Percentiles rank a stretch among this genome's conserved stretches.
These are phyloP conservation scores for Penicillium parvum DNA, from an alignment of 495 filamentous ascomycete genomes.

Conservation along the genomic window DNA sequence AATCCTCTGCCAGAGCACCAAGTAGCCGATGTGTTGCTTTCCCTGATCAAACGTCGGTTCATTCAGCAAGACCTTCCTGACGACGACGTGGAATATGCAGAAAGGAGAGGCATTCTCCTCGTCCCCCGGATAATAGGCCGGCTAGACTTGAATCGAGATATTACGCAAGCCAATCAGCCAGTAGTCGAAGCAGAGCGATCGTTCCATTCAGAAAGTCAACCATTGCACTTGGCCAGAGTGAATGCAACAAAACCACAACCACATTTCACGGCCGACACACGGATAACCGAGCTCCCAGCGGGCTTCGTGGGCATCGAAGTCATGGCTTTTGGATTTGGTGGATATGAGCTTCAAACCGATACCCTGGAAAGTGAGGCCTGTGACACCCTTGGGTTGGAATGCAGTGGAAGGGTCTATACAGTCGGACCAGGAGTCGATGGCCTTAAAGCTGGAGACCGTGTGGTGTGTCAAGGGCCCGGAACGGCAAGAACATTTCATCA, in stretches of 20 bases:
- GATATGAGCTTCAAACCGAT: constrained; percentile 21
- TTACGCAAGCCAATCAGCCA: constrained; percentile 1
- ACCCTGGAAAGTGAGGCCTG: no score
- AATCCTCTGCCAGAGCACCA: neutral
- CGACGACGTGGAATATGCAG: constrained; percentile 24
- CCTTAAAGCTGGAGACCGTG: constrained; percentile 44
- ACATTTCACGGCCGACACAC: constrained; percentile 5
- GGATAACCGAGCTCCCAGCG: neutral
- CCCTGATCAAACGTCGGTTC: constrained; percentile 16
- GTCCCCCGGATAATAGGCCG: constrained; percentile 25
- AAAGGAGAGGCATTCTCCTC: constrained; percentile 14
- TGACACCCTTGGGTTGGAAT: constrained; percentile 35
- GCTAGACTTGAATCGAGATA: constrained; percentile 1
- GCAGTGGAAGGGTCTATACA: constrained; percentile 38
- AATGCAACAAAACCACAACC: neutral
- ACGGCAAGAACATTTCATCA: constrained; percentile 18
- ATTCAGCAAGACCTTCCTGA: neutral
- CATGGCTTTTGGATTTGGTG: constrained; percentile 34
- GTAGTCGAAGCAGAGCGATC: constrained; percentile 1
- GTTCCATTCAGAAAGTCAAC: constrained; percentile 8
- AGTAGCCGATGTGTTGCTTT: constrained; percentile 9
- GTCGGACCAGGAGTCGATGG: constrained; percentile 21
- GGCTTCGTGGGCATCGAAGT: constrained; percentile 30
- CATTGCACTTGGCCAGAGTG: constrained; percentile 5
- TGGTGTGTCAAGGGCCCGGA: constrained; percentile 29